Evolutionary conservation across 1,284 basidiomycete genomes (phyloP).

Genomic region (Coriolopsis trogii): DNA sequence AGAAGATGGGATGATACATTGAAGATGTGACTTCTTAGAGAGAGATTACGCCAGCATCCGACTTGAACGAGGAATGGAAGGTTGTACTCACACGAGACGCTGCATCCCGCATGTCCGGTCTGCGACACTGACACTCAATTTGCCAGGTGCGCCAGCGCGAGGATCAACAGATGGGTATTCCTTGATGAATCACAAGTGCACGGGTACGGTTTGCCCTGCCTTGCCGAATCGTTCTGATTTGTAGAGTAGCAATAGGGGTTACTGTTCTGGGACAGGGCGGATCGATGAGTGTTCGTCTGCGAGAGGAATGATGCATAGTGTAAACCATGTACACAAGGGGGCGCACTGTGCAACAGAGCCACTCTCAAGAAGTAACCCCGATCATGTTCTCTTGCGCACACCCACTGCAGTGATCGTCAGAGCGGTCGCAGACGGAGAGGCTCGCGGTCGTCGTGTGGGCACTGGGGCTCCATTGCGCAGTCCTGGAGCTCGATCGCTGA

Average conservation of each 20-base stretch:
- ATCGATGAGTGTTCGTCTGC: not conserved
- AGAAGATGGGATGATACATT: slow-evolving; percentile 4
- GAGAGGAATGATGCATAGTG: not conserved
- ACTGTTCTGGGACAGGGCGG: not conserved
- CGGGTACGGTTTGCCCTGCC: not conserved
- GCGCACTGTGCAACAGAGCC: too few relatives aligned
- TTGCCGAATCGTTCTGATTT: not conserved
- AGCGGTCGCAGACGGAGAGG: too few relatives aligned
- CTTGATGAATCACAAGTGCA: not conserved
- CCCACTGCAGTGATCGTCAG: slow-evolving; percentile 8
- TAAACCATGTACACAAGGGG: not conserved
- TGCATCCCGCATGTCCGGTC: not conserved
- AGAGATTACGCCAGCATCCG: slow-evolving; percentile 9
- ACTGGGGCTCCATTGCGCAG: too few relatives aligned
- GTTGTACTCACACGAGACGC: slow-evolving; percentile 1
- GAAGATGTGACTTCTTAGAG: not conserved
- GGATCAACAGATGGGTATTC: not conserved
- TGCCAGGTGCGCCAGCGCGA: not conserved
- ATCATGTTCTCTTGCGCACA: not conserved
- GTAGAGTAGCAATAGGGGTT: not conserved
- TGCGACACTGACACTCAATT: too few relatives aligned
- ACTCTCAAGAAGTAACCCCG: too few relatives aligned
- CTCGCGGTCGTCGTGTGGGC: too few relatives aligned
- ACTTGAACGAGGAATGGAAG: slow-evolving; percentile 1
- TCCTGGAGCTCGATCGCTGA: too few relatives aligned